These are phyloP conservation scores for Pyrus bretschneideri DNA, from an alignment of 306 rosid genomes.

Conservation along the genomic window DNA sequence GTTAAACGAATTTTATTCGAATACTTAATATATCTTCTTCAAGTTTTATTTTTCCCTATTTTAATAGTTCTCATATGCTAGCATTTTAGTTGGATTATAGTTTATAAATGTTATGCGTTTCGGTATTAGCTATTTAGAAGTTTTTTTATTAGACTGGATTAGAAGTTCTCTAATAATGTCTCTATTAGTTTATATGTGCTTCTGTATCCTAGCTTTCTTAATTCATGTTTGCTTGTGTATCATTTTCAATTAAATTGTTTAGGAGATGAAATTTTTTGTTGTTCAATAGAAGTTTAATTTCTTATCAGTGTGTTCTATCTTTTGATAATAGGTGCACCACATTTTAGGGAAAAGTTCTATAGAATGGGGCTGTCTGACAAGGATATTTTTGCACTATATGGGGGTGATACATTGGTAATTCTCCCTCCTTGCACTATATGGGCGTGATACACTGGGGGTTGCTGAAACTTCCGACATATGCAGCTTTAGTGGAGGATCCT, in stretches of 20 bases:
- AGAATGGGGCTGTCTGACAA: slow-evolving; percentile 82
- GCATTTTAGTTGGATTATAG: not conserved
- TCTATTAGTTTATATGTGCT: not conserved
- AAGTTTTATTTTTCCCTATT: not conserved
- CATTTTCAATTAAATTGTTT: not conserved
- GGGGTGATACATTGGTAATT: slow-evolving; percentile 44
- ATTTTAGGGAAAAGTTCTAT: slow-evolving; percentile 68
- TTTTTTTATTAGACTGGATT: not conserved
- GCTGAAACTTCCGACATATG: slow-evolving; percentile 71
- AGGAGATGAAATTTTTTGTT: not conserved
- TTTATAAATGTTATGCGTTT: not conserved
- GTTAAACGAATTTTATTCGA: slow-evolving; percentile 57
- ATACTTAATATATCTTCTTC: not conserved
- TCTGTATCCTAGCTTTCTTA: not conserved
- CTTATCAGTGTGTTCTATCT: not conserved
- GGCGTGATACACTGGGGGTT: slow-evolving; percentile 8
- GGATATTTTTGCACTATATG: slow-evolving; percentile 85
- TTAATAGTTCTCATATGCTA: not conserved
- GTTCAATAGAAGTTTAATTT: not conserved
- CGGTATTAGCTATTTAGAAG: not conserved
- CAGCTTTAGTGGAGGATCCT: slow-evolving; percentile 65
- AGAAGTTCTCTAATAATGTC: not conserved
- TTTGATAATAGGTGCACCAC: slow-evolving; percentile 42
- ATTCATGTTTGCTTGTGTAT: not conserved
- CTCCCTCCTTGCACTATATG: too few species aligned